Evolutionary conservation across 306 rosid species (phyloP), one percentile per base, ranked within the genome.

Genomic region (Hippophae gyantsensis): DNA sequence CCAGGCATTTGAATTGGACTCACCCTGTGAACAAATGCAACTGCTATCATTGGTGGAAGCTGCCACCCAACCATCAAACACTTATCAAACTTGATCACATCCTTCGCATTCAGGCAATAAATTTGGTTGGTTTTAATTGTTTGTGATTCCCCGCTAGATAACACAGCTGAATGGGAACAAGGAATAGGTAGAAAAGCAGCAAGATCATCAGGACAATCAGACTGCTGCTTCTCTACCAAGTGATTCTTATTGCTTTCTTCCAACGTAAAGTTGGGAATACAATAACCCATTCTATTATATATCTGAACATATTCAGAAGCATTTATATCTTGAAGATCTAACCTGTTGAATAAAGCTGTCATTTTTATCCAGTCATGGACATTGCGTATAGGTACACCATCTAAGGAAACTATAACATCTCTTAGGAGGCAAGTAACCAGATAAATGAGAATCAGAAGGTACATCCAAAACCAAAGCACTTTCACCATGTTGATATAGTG

Each of bases 1-100:
- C 90, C 85, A 1, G 81, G 90, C 64, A 69, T 76, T 83, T 72
- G 85, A 76, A 81, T 68, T 61, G 95, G 97, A 70, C 94, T 82
- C 18, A 18, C 18, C 97, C 94, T 73, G 69, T 42, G 82, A 71
- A 72, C 88, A 86, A 2, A 27, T 25, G 62, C 94, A 82, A 42
- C 64, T 72, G 65, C 57, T 74, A 67, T 67, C 74, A 9, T 70
- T 66, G 47, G 72, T 51, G 52, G 56, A 23, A 60, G 71, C 69
- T 47, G 53, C 56, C 26, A 74, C 77, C 89, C 95, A 78, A 49
- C 62, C 75, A 61, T 86, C 86, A 18, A 0, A 60, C 95, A 90
- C 74, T 81, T 90, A 25, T 46, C 56, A 42, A 62, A 77, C 78
- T 76, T 80, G 54, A 82, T 79, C 48, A 89, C 71, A 63, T 80